A percentile compares a stretch with the other conserved stretches of the same genome.
These are phyloP conservation scores for Terfezia claveryi DNA, from an alignment of 495 filamentous ascomycete species.

Conservation along the genomic window DNA sequence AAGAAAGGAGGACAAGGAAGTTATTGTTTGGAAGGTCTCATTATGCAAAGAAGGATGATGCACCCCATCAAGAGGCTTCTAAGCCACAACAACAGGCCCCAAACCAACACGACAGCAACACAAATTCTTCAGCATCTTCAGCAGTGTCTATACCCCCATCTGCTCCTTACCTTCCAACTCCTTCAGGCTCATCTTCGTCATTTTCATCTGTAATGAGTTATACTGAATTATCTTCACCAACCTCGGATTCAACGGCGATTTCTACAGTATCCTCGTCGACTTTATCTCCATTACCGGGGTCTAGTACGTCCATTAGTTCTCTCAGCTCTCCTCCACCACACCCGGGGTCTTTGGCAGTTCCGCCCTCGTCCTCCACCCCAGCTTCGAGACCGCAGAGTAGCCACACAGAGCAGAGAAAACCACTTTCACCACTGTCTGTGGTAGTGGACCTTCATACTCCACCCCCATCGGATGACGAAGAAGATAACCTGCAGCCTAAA, in stretches of 20 bases:
- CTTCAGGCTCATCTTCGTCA: neutral
- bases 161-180: neutral
- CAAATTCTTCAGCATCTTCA: neutral
- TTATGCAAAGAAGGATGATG: neutral
- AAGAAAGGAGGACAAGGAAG: neutral
- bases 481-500: neutral
- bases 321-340: neutral
- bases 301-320: neutral
- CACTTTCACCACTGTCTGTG: neutral
- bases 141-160: neutral
- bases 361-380: neutral
- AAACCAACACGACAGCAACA: neutral
- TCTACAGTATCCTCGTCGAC: neutral
- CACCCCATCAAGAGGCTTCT: too few relatives aligned
- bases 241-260: neutral
- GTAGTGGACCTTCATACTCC: neutral
- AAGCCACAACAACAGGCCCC: neutral
- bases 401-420: neutral
- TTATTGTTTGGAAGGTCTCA: neutral
- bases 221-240: neutral
- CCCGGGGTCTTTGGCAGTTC: neutral
- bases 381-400: neutral
- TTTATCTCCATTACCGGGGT: neutral
- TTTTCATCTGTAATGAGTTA: neutral
- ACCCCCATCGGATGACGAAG: neutral